These are phyloP conservation scores for Fusarium tanahbumbuense DNA, from an alignment of 2,329 filamentous ascomycete genomes.

Conservation along the genomic window DNA sequence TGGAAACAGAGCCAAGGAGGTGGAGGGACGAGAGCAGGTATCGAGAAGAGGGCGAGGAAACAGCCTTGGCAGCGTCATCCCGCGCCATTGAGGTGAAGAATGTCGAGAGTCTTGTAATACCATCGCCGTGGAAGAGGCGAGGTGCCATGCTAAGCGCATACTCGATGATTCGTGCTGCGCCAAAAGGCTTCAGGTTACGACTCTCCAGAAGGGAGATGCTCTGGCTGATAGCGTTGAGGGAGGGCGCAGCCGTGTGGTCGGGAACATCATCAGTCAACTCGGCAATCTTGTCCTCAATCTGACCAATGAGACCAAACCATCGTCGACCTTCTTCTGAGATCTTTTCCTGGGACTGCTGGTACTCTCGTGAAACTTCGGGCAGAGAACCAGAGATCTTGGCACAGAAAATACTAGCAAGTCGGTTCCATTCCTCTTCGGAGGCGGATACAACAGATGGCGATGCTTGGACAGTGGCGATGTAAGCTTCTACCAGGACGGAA, in stretches of 20 bases:
- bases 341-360: conserved; percentile 75
- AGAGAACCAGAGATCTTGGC: conserved; percentile 77
- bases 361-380: conserved; percentile 84
- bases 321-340: conserved; percentile 74
- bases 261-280: conserved; percentile 37
- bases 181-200: conserved; percentile 68
- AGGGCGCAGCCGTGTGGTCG: conserved; percentile 48
- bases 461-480: conserved; percentile 57
- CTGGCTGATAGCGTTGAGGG: conserved; percentile 48
- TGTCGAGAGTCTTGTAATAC: conserved; percentile 53
- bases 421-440: conserved; percentile 70
- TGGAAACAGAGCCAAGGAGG: conserved; percentile 59
- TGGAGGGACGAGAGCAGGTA: conserved; percentile 75
- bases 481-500: conserved; percentile 60
- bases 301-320: conserved; percentile 71
- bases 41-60: conserved; percentile 75
- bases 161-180: conserved; percentile 62
- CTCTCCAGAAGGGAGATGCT: conserved; percentile 58
- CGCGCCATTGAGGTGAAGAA: conserved; percentile 63
- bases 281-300: conserved; percentile 54
- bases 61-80: conserved; percentile 66
- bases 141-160: conserved; percentile 54
- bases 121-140: conserved; percentile 54
- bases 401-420: conserved; percentile 70
- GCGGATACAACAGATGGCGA: conserved; percentile 59